Conservation (phyloP, 768 basidiomycete species). For the Pulveroboletus sp. region DNA sequence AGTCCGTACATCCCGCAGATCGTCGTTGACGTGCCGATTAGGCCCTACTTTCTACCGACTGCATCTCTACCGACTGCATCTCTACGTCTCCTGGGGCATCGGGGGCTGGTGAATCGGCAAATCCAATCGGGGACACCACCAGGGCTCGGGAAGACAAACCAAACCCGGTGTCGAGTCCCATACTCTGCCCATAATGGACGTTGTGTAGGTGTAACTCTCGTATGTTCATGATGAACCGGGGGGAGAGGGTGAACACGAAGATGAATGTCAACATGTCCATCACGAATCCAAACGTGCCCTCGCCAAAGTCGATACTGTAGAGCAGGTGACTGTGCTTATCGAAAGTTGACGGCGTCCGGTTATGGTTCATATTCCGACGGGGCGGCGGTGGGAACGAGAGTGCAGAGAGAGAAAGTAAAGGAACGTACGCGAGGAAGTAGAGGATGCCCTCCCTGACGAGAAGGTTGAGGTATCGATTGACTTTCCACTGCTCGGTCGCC, state of each 20-base stretch:
- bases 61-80: conserved; percentile 12
- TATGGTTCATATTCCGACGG: neutral
- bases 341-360: neutral
- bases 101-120: neutral
- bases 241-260: conserved; percentile 7
- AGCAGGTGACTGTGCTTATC: conserved; percentile 10
- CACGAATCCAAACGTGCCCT: neutral
- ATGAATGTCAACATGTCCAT: neutral
- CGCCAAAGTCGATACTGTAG: conserved; percentile 8
- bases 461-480: conserved; percentile 13
- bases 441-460: conserved; percentile 12
- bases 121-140: neutral
- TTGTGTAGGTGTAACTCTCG: conserved; percentile 4
- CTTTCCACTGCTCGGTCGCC: conserved; percentile 4
- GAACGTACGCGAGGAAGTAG: conserved; percentile 19
- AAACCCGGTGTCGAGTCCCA: conserved; percentile 13
- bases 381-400: too few relatives aligned
- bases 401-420: too few relatives aligned
- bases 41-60: neutral
- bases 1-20: too few relatives aligned
- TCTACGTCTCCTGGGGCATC: neutral
- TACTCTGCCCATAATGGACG: neutral
- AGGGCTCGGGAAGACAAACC: neutral
- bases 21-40: too few relatives aligned
- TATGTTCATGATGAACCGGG: conserved; percentile 19